Base-by-base conservation (phyloP, 768 basidiomycete species). In the Amanita fuliginea region DNA sequence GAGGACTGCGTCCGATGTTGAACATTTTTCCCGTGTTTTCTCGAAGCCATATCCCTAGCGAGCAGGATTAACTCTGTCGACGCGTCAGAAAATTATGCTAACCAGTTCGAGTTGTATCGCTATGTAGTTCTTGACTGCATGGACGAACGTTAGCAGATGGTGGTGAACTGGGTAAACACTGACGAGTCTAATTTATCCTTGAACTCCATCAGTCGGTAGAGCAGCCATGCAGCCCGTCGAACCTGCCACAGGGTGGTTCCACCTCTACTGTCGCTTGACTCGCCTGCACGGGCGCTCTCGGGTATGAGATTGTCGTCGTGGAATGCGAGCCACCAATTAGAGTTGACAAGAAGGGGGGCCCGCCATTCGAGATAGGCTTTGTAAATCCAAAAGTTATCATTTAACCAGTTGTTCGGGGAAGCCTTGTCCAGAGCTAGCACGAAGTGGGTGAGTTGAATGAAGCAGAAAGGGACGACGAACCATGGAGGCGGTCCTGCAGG, bases 271-370 rank as follows among this genome's bases (percentile, higher is more conserved):
- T 70, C 60, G 47, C 62, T 67, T 3, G 67, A 67, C 49, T 68
- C 64, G 44, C 64, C 66, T 14, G 57, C 59, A 18, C 67, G 56
- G 11, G 67, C 68, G 42, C 60, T 62, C 6, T 60, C 64, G 6
- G 83, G 91, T 37, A 87, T 73, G 16, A 59, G 67, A 2, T 73
- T 59, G 64, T 96, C 92, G 53, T 94, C 81, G 37, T 74, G 69
- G 61, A 93, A 86, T 2, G 89, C 72, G 19, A 96, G 70, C 94
- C 94, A 97, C 93, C 93, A 97, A 60, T 96, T 97, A 3, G 92
- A 94, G 62, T 97, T 85, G 55, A 98, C 67, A 49, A 87, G 71
- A 9, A 98, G 68, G 0, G 94, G 92, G 0, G 78, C 77, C 28
- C 94, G 77, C 81, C 83, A 90, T 65, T 88, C 84, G 43, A 86